These are phyloP conservation scores for Trichoderma sp. DNA, from an alignment of 2,329 filamentous ascomycete genomes.

Conservation along the genomic window DNA sequence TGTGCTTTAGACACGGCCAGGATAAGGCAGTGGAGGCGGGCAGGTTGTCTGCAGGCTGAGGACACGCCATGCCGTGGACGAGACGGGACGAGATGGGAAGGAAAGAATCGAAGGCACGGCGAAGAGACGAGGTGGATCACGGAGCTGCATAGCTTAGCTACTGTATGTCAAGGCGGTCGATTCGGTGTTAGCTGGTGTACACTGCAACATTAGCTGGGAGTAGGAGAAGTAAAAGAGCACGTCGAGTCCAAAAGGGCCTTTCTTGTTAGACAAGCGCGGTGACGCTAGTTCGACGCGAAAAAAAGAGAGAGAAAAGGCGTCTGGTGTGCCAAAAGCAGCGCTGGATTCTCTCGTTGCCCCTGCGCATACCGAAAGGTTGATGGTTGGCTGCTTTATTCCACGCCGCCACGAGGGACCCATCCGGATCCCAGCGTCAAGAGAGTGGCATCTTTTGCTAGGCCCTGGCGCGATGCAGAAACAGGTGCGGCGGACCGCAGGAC, in stretches of 20 bases:
- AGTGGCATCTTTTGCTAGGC: background rate
- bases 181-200: background rate
- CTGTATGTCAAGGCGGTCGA: background rate
- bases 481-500: slow-evolving; percentile 7
- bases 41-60: slow-evolving; percentile 22
- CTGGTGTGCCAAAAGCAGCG: slow-evolving; percentile 32
- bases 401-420: slow-evolving; percentile 17
- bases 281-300: slow-evolving; percentile 33
- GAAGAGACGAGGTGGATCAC: background rate
- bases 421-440: slow-evolving; percentile 12
- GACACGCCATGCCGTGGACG: slow-evolving; percentile 30
- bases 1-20: slow-evolving; percentile 6
- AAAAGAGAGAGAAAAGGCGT: background rate
- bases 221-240: background rate
- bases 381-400: slow-evolving; percentile 23
- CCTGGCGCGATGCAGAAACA: background rate
- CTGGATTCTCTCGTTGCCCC: slow-evolving; percentile 27
- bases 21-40: slow-evolving; percentile 28
- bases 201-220: slow-evolving; percentile 3
- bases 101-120: background rate
- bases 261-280: slow-evolving; percentile 35
- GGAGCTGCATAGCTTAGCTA: background rate
- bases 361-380: slow-evolving; percentile 13
- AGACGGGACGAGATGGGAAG: background rate
- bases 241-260: background rate